phyloP scores from a whole-genome alignment of 2,329 filamentous ascomycete species.

The Phoma sp. region DNA sequence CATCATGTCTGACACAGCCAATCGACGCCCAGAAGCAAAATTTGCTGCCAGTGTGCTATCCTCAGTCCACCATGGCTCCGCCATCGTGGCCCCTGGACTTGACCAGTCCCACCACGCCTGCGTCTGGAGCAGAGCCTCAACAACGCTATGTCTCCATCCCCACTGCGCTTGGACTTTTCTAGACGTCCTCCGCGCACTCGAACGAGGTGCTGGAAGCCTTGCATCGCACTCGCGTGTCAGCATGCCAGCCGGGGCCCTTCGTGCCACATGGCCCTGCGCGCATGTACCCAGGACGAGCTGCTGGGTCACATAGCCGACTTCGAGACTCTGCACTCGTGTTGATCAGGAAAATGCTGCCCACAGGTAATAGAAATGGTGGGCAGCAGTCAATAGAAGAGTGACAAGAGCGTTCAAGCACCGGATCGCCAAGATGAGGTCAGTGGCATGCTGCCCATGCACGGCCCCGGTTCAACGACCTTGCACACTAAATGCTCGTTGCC shows the following conservation, averaged over 20 bases:
- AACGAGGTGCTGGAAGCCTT: constrained; percentile 8
- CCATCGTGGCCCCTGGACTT: constrained; percentile 4
- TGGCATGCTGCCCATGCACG: constrained; percentile 5
- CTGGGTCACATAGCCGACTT: too few relatives aligned
- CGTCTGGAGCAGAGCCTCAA: constrained; percentile 19
- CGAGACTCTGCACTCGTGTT: too few relatives aligned
- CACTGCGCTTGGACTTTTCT: constrained; percentile 10
- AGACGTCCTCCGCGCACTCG: constrained; percentile 3
- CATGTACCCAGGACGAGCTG: too few relatives aligned
- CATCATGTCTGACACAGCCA: constrained; percentile 15
- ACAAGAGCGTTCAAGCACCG: constrained; percentile 11
- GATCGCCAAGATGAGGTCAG: constrained; percentile 16
- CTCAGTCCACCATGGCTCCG: constrained; percentile 14
- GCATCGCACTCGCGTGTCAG: constrained; percentile 8
- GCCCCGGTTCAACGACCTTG: constrained; percentile 6
- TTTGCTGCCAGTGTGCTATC: constrained; percentile 20
- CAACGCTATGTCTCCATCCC: constrained; percentile 2
- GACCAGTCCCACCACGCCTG: not conserved
- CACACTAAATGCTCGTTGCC: constrained; percentile 13
- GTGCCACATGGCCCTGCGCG: not conserved
- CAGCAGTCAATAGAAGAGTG: not conserved
- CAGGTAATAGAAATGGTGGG: too few relatives aligned
- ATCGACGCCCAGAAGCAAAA: constrained; percentile 34
- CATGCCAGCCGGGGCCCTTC: not conserved
- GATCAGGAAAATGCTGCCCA: not conserved